A percentile compares a stretch with the other conserved stretches of the same genome.
Evolutionary conservation across 2,329 filamentous ascomycete genomes (phyloP).

Genomic region (Samsoniella hepiali): DNA sequence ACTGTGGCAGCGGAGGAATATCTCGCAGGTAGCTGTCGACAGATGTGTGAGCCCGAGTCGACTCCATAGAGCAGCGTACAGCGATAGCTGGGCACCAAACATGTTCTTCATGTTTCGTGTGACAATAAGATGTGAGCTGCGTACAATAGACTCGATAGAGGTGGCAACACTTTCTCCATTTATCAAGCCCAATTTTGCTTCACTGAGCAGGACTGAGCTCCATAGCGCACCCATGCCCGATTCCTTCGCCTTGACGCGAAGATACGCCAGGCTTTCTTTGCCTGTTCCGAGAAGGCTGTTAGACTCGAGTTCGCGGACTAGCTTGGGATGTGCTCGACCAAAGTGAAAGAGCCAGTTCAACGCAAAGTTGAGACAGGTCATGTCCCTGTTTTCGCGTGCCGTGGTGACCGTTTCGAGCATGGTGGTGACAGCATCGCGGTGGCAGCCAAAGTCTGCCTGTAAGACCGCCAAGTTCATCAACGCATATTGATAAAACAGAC

Average conservation of each 20-base stretch:
- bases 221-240: conserved; percentile 81
- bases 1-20: conserved; percentile 72
- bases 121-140: conserved; percentile 78
- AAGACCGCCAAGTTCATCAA: conserved; percentile 89
- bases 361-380: conserved; percentile 88
- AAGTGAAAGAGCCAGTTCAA: conserved; percentile 96
- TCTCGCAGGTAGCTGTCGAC: conserved; percentile 62
- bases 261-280: conserved; percentile 76
- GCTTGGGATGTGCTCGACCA: conserved; percentile 74
- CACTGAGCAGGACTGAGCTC: conserved; percentile 78
- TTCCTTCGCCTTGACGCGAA: conserved; percentile 83
- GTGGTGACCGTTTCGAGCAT: conserved; percentile 95
- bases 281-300: conserved; percentile 73
- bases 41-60: conserved; percentile 62
- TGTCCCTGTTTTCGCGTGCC: conserved; percentile 90
- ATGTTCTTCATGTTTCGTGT: conserved; percentile 70
- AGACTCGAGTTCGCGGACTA: conserved; percentile 67
- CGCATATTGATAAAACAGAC: conserved; percentile 90
- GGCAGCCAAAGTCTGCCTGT: conserved; percentile 92
- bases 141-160: conserved; percentile 74
- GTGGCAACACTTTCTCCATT: conserved; percentile 63
- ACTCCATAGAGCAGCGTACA: conserved; percentile 71
- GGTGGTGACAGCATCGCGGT: conserved; percentile 82
- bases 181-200: conserved; percentile 75
- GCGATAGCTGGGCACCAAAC: conserved; percentile 69